phyloP scores from a whole-genome alignment of 495 filamentous ascomycete species.

The Umbilicaria muhlenbergii region DNA sequence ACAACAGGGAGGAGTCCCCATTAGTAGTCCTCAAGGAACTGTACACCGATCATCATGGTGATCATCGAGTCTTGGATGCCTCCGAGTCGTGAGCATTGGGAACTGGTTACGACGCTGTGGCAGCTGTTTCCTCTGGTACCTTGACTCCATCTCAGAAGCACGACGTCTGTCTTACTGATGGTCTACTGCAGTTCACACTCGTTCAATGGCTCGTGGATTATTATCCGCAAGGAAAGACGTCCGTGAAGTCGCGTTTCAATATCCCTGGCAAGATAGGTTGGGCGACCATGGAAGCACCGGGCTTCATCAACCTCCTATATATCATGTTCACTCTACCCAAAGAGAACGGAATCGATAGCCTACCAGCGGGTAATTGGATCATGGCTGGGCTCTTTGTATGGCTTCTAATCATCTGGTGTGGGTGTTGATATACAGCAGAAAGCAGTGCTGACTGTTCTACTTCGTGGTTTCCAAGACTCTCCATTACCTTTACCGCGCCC shows the following conservation, averaged over 20 bases:
- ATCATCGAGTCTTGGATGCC: slow-evolving; percentile 27
- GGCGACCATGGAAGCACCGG: slow-evolving; percentile 72
- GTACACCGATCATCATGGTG: slow-evolving; percentile 11
- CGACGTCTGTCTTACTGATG: slow-evolving; percentile 3
- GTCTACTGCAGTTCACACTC: slow-evolving; percentile 29
- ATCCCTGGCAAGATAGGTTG: slow-evolving; percentile 78
- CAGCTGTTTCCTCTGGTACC: slow-evolving; percentile 32
- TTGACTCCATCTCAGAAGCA: not conserved
- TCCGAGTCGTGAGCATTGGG: slow-evolving; percentile 34
- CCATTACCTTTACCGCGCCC: slow-evolving; percentile 81
- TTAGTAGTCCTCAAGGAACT: too few species aligned
- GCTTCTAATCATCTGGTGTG: not conserved
- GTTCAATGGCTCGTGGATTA: slow-evolving; percentile 47
- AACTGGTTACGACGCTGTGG: slow-evolving; percentile 22
- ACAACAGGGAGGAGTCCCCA: too few species aligned
- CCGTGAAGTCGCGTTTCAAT: slow-evolving; percentile 53
- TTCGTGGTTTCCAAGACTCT: slow-evolving; percentile 28
- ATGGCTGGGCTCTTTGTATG: slow-evolving; percentile 46
- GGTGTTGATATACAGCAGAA: slow-evolving; percentile 2
- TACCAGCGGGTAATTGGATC: slow-evolving; percentile 56
- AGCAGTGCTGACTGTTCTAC: slow-evolving; percentile 7
- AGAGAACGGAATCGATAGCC: slow-evolving; percentile 26
- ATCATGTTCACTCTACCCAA: slow-evolving; percentile 50
- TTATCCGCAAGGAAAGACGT: slow-evolving; percentile 80
- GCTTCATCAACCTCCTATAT: slow-evolving; percentile 63